phyloP scores from a whole-genome alignment of 2,329 filamentous ascomycete genomes.

The Dothideomycetes sp. region DNA sequence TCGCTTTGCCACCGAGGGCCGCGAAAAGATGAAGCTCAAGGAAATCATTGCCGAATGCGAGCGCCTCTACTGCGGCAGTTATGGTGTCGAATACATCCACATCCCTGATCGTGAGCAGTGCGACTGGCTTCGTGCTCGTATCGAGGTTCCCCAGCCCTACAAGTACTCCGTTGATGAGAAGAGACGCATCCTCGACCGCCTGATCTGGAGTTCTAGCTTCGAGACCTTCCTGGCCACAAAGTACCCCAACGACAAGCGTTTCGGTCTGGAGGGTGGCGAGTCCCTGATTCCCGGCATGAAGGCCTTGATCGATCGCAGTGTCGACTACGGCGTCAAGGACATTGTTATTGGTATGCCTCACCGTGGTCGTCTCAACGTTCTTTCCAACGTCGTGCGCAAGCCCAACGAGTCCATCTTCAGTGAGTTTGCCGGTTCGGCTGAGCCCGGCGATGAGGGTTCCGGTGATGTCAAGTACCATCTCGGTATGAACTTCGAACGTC shows the following conservation, averaged over 20 bases:
- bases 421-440: conserved; percentile 83
- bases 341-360: conserved; percentile 99
- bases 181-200: conserved; percentile 87
- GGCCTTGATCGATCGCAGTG: conserved; percentile 93
- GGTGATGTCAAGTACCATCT: conserved; percentile 99
- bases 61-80: conserved; percentile 93
- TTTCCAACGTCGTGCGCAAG: conserved; percentile 97
- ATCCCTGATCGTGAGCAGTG: conserved; percentile 96
- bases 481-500: conserved; percentile 99
- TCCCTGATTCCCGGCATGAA: conserved; percentile 98
- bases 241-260: conserved; percentile 99
- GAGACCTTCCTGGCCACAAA: conserved; percentile 93
- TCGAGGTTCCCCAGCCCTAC: conserved; percentile 90
- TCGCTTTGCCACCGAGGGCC: conserved; percentile 77
- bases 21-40: conserved; percentile 91
- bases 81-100: conserved; percentile 97
- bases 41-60: conserved; percentile 93
- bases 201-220: conserved; percentile 98
- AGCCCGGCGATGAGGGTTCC: conserved; percentile 88
- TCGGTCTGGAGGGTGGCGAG: conserved; percentile 95
- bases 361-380: conserved; percentile 92
- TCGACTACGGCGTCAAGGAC: conserved; percentile 97
- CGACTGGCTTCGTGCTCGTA: conserved; percentile 92
- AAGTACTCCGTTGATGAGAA: conserved; percentile 98
- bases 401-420: conserved; percentile 99